Evolutionary conservation across 2,329 filamentous ascomycete species (phyloP), one percentile per base, ranked within the genome.

Genomic region (Hymenoscyphus scutula): DNA sequence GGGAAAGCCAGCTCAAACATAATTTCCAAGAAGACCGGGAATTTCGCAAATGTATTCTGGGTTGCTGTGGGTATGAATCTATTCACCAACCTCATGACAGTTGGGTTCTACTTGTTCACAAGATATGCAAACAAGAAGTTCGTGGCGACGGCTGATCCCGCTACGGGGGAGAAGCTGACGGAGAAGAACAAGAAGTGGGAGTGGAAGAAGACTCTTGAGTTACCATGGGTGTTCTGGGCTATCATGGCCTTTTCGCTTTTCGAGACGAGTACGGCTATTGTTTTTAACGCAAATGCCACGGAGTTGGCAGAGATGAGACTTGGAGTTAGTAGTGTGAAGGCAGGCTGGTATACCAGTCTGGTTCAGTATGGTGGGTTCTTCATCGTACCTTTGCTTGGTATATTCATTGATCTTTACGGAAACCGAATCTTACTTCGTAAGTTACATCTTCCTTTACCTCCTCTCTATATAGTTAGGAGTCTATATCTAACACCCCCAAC

Each of bases 21-120:
- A 25, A 87, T 87, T 29, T 79, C 84, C 0, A 78, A 82, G 66
- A 82, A 80, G 13, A 83, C 81, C 0, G 83, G 84, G 0, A 78
- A 87, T 67, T 88, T 88, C 54, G 80, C 80, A 59, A 87, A 84
- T 83, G 82, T 83, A 0, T 87, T 82, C 68, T 87, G 85, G 85
- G 81, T 81, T 10, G 79, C 81, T 0, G 84, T 88, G 0, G 83
- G 85, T 67, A 87, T 87, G 82, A 86, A 87, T 62, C 62, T 88
- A 2, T 87, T 88, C 65, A 87, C 84, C 8, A 87, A 88, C 60
- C 69, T 80, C 0, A 77, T 79, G 1, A 86, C 84, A 0, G 59
- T 78, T 0, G 72, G 76, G 10, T 87, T 87, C 71, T 86, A 79
- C 74, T 78, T 79, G 67, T 87, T 87, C 69, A 84, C 79, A 0